phyloP scores from a whole-genome alignment of 139 green algal genomes.

The Trebouxia sp. region DNA sequence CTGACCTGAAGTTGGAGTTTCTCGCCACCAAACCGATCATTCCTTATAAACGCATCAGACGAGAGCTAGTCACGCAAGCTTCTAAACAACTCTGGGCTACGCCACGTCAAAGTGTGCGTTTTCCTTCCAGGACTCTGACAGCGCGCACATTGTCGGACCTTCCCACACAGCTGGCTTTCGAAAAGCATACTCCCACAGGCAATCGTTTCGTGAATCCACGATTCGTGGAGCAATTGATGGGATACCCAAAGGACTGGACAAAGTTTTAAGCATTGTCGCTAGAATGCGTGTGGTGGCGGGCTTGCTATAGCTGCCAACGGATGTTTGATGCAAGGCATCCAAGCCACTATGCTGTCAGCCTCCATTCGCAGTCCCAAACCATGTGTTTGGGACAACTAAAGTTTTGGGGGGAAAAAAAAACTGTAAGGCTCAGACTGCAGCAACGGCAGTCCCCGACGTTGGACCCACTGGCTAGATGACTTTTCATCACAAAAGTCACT shows the following conservation, averaged over 20 bases:
- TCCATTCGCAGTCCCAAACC: constrained; percentile 23
- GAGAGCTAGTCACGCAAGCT: constrained; percentile 18
- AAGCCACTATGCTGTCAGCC: constrained; percentile 14
- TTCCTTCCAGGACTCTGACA: constrained; percentile 28
- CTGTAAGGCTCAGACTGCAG: constrained; percentile 21
- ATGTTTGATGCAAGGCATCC: constrained; percentile 22
- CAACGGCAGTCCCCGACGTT: not conserved
- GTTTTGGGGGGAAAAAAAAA: constrained; percentile 13
- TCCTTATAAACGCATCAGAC: constrained; percentile 28
- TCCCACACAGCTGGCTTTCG: constrained; percentile 27
- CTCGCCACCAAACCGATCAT: constrained; percentile 22
- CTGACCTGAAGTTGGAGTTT: constrained; percentile 7
- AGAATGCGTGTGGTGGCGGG: constrained; percentile 21
- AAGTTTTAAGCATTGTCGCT: constrained; percentile 26
- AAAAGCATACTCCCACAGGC: constrained; percentile 25
- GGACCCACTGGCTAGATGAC: not conserved
- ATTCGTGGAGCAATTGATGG: constrained; percentile 19
- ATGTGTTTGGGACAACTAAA: constrained; percentile 15
- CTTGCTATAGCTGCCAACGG: constrained; percentile 26
- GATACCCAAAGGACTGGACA: constrained; percentile 25
- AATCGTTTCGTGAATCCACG: constrained; percentile 22
- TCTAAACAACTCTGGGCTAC: constrained; percentile 25
- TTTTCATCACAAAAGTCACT: not conserved
- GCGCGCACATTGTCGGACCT: constrained; percentile 24
- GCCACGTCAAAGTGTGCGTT: constrained; percentile 24